Evolutionary conservation across 1,139 yeast genomes (phyloP), one percentile per base, ranked within the genome.

Genomic region (Taphrina wiesneri): DNA sequence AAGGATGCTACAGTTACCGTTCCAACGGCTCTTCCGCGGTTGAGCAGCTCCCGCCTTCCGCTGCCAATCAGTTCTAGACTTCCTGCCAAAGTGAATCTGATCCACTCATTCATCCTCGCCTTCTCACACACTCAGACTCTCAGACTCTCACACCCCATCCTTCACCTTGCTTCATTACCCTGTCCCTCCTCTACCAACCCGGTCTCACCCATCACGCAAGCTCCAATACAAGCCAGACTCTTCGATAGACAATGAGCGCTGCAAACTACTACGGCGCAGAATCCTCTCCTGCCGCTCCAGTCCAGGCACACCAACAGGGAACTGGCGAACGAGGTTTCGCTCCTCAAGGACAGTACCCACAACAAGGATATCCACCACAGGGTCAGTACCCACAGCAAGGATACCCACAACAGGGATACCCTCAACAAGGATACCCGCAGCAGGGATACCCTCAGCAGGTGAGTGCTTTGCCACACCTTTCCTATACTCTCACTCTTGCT

Each of bases 281-380:
- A 25, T 25, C 46, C 36, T 15, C 36, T 9, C 59, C 59, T 5
- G 46, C 59, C 9, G 36, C 30, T 9, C 59, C 59, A 15, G 26
- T 2, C 11, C 59, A 54, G 36, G 26, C 49, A 13, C 59, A 54
- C 17, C 59, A 54, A 17, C 59, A 54, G 11, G 49, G 36, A 1
- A 25, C 59, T 9, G 59, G 59, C 21, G 59, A 54, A 25, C 56
- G 56, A 26, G 57, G 57, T 25, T 60, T 45, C 51, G 51, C 57
- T 36, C 64, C 56, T 17, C 64, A 60, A 52, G 54, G 39, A 4
- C 54, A 49, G 54, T 49, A 49, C 54, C 53, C 53, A 9, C 56
- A 54, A 39, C 61, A 56, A 19, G 61, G 51, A 5, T 60, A 60
- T 17, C 57, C 57, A 6, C 57, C 21, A 2, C 64, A 60, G 52